Evolutionary conservation across 2,329 filamentous ascomycete genomes (phyloP).

Genomic region (Davidsoniella eucalypti): DNA sequence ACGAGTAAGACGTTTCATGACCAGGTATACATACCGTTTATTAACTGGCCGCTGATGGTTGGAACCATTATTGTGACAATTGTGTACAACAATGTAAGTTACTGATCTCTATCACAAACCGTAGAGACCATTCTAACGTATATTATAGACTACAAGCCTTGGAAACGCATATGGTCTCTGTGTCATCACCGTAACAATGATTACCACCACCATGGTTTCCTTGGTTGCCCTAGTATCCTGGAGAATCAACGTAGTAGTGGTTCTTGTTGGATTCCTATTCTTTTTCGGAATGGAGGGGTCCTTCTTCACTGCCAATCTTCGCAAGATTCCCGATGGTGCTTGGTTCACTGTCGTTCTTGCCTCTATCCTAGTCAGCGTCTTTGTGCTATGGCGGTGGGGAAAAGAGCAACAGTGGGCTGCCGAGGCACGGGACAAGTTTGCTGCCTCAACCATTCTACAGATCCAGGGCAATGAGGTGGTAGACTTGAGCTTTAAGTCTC

Average conservation of each 20-base stretch:
- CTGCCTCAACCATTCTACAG: conserved; percentile 22
- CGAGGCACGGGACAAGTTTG: conserved; percentile 39
- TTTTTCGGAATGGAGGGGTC: conserved; percentile 52
- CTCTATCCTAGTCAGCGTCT: conserved; percentile 42
- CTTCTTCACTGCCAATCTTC: conserved; percentile 52
- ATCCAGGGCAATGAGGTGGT: background rate
- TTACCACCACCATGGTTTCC: conserved; percentile 59
- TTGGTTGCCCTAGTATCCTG: conserved; percentile 58
- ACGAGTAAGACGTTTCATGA: conserved; percentile 55
- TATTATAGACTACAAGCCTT: conserved; percentile 38
- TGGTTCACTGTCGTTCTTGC: conserved; percentile 62
- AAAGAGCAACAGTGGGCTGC: conserved; percentile 64
- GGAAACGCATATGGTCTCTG: conserved; percentile 66
- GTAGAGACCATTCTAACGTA: background rate
- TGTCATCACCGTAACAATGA: conserved; percentile 65
- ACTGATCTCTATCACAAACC: conserved; percentile 14
- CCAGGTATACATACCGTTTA: conserved; percentile 59
- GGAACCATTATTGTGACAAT: conserved; percentile 59
- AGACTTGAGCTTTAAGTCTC: too few relatives aligned
- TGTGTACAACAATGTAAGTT: conserved; percentile 48
- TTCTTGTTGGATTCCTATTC: conserved; percentile 43
- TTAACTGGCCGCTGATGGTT: conserved; percentile 63
- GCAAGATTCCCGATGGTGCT: conserved; percentile 58
- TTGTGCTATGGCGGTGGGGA: conserved; percentile 55
- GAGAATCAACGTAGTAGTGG: conserved; percentile 42